Conservation (phyloP, 2,329 filamentous ascomycete genomes). For the Aspergillus phoenicis region DNA sequence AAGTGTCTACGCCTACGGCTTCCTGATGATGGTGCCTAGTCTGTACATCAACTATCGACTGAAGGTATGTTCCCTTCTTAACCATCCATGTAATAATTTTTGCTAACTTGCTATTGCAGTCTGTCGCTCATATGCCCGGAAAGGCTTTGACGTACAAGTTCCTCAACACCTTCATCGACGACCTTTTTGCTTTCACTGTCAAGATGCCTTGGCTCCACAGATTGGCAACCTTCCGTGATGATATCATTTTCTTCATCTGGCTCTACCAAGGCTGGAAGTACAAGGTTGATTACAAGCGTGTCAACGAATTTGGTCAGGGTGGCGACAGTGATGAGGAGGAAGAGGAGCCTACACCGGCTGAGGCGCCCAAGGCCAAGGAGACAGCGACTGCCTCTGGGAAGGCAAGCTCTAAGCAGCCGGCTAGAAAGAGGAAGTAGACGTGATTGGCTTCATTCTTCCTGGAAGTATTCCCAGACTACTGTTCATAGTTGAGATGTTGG, state of each 20-base stretch:
- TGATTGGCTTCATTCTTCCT: neutral
- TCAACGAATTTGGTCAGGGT: conserved; percentile 98
- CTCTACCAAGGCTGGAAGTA: conserved; percentile 93
- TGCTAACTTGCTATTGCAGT: conserved; percentile 40
- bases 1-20: conserved; percentile 95
- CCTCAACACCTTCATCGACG: conserved; percentile 97
- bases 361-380: conserved; percentile 22
- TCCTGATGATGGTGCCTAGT: conserved; percentile 97
- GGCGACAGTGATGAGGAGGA: conserved; percentile 79
- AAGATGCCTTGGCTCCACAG: conserved; percentile 97
- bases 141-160: conserved; percentile 99
- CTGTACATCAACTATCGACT: conserved; percentile 99
- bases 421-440: conserved; percentile 41
- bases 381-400: conserved; percentile 33
- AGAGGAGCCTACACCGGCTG: conserved; percentile 41
- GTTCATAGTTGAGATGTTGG: neutral
- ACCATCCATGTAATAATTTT: neutral
- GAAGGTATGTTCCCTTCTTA: conserved; percentile 58
- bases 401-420: conserved; percentile 28
- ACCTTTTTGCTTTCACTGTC: conserved; percentile 97
- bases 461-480: neutral
- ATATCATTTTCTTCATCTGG: conserved; percentile 98
- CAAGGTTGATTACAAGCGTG: conserved; percentile 83
- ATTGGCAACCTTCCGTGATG: conserved; percentile 87
- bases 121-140: conserved; percentile 91